phyloP scores from a whole-genome alignment of 2,329 filamentous ascomycete species.

The Cladosporium sp. region DNA sequence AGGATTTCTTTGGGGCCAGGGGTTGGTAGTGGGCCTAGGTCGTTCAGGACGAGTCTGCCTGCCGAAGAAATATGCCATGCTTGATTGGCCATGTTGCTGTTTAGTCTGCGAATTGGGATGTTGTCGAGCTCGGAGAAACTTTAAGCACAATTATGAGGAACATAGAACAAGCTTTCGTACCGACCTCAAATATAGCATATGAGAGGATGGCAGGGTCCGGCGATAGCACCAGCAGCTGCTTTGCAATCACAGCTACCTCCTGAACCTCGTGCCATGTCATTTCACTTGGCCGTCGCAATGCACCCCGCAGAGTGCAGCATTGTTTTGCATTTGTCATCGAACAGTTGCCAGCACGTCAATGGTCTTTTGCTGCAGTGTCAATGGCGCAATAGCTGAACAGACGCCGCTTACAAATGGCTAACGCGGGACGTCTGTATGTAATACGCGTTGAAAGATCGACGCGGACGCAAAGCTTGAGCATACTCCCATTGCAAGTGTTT shows the following conservation, averaged over 20 bases:
- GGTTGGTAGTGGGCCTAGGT: conserved; percentile 25
- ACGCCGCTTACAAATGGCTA: background rate
- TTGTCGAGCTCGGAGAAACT: background rate
- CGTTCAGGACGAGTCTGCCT: conserved; percentile 23
- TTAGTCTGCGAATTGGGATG: background rate
- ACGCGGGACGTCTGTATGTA: background rate
- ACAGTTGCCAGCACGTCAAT: background rate
- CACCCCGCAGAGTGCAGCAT: background rate
- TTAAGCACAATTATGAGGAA: background rate
- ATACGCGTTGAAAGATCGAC: background rate
- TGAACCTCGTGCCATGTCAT: background rate
- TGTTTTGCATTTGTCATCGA: background rate
- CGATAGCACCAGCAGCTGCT: background rate
- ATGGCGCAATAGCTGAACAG: conserved; percentile 2
- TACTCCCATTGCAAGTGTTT: background rate
- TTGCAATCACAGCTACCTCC: background rate
- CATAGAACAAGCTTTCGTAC: background rate
- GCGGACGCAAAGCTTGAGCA: background rate
- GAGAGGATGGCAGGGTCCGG: background rate
- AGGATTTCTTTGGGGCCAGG: conserved; percentile 46
- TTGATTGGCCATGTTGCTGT: conserved; percentile 23
- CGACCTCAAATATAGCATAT: background rate
- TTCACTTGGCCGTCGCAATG: background rate
- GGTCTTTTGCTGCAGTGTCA: background rate
- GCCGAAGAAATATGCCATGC: conserved; percentile 28